Base-by-base conservation (phyloP, 108 stramenopile species). In the Pseudonitzschia multistriata region DNA sequence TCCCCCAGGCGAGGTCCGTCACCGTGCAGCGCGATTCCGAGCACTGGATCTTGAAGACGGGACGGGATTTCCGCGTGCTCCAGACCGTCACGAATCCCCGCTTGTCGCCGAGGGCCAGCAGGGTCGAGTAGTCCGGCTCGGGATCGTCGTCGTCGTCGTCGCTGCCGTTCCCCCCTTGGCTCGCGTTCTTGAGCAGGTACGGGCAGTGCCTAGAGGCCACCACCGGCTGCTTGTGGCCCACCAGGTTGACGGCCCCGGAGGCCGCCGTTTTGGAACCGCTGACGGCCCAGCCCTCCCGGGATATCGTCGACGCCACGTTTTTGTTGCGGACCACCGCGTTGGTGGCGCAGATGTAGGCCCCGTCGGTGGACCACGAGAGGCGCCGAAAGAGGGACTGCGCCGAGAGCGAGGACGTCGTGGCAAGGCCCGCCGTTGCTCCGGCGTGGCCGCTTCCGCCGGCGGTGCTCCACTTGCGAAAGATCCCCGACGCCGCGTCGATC, bases 191-290 rank as follows among this genome's bases (percentile, higher is more conserved):
- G 39, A 94, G 73, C 65, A 91, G 75, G 19, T 87, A 69, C 5
- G 93, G 85, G 61, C 88, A 91, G 70, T 94, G 93, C 52, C 90
- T 79, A 71, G 85, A 85, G 2, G 67, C 84, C 24, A 94, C 93
- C 5, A 94, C 90, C 17, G 93, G 89, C 65, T 90, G 89, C 62
- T 94, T 94, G 75, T 94, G 93, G 39, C 93, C 93, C n/a, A 94
- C 93, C 28, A 94, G 72, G 66, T 87, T 94, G 47, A 90, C 93
- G 4, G 93, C 93, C 57, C 93, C 93, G 49, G 77, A 63, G 0
- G 67, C 76, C 15, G 72, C 72, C n/a, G 70, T 52, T 33, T 70
- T 77, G 42, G 77, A 73, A 53, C 66, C 76, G 50, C 84, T 84
- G 3, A 88, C 88, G 42, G 77, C 80, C 93, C 93, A 94, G 31